phyloP scores from a whole-genome alignment of 1,284 basidiomycete species.

The Pseudozyma sp. region DNA sequence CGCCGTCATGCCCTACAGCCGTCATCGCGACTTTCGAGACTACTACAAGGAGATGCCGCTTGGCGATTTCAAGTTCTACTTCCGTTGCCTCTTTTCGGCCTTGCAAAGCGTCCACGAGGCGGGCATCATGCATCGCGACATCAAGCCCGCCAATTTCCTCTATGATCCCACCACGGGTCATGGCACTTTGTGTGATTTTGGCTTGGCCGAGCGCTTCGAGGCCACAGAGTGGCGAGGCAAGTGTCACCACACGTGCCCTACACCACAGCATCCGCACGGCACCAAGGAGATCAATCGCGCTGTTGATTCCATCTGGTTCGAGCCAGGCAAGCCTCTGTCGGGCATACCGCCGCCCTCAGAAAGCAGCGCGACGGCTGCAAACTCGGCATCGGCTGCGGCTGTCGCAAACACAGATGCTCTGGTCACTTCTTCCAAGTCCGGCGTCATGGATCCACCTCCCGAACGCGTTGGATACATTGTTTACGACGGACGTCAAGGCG shows the following conservation, averaged over 20 bases:
- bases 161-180: conserved; percentile 86
- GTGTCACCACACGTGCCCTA: conserved; percentile 65
- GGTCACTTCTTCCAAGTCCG: conserved; percentile 23
- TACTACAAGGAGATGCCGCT: conserved; percentile 80
- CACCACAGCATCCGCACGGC: conserved; percentile 56
- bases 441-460: conserved; percentile 59
- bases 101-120: conserved; percentile 88
- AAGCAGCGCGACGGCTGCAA: conserved; percentile 6
- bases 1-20: conserved; percentile 92
- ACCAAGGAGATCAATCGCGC: conserved; percentile 56
- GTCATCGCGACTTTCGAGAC: conserved; percentile 91
- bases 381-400: conserved; percentile 31
- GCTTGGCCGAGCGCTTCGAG: conserved; percentile 73
- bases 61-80: conserved; percentile 83
- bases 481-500: conserved; percentile 73
- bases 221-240: conserved; percentile 63
- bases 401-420: conserved; percentile 70
- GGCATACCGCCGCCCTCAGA: conserved; percentile 20
- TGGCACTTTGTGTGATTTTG: conserved; percentile 94
- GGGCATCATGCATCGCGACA: conserved; percentile 93
- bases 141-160: conserved; percentile 98
- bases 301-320: conserved; percentile 57
- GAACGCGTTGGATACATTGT: conserved; percentile 63
- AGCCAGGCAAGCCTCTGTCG: conserved; percentile 56
- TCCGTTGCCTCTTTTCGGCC: conserved; percentile 89